phyloP scores from a whole-genome alignment of 441 rosid species.

The Populus hybrid region DNA sequence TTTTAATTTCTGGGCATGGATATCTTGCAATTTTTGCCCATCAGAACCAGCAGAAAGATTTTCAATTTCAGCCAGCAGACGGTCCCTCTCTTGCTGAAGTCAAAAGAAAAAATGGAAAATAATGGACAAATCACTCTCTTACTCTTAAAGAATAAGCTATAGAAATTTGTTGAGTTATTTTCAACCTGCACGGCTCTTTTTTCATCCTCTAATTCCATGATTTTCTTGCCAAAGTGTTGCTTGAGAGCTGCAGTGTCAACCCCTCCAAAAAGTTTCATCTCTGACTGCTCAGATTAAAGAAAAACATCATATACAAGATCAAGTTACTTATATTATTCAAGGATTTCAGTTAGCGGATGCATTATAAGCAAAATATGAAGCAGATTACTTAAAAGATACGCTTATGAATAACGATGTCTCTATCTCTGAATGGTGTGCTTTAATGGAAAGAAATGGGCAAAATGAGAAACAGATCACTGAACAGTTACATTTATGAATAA shows the following conservation, averaged over 20 bases:
- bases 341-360: not conserved
- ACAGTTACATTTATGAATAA: not conserved
- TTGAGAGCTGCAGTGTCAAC: constrained; percentile 68
- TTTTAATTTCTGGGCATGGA: constrained; percentile 82
- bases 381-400: not conserved
- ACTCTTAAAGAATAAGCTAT: constrained; percentile 7
- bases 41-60: constrained; percentile 73
- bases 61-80: constrained; percentile 81
- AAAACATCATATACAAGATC: constrained; percentile 10
- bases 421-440: not conserved
- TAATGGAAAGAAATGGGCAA: not conserved
- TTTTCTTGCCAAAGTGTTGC: constrained; percentile 96
- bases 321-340: not conserved
- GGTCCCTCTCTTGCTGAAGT: constrained; percentile 91
- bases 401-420: not conserved
- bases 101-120: not conserved
- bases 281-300: constrained; percentile 57
- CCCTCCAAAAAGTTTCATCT: constrained; percentile 90
- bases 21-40: constrained; percentile 85
- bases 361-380: constrained; percentile 5
- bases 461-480: not conserved
- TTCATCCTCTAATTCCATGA: constrained; percentile 87
- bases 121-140: constrained; percentile 7
- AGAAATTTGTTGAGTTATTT: constrained; percentile 16
- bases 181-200: constrained; percentile 86